Conservation (phyloP, 2,329 filamentous ascomycete species). For the Pseudonectria foliicola region DNA sequence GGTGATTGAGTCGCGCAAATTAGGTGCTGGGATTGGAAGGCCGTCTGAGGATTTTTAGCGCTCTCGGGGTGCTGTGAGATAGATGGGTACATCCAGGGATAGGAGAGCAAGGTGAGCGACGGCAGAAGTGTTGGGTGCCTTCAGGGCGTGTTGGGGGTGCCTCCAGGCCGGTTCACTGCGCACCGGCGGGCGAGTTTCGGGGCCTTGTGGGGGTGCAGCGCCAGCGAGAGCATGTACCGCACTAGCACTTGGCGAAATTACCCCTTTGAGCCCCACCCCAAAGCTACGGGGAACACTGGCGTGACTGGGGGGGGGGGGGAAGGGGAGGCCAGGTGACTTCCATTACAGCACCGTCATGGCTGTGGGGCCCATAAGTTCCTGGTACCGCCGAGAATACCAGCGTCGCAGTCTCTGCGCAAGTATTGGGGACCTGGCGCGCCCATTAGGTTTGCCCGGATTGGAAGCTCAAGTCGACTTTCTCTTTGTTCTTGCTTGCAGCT, state of each 20-base stretch:
- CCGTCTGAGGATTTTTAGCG: conserved; percentile 19
- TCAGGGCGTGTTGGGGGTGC: too few species aligned
- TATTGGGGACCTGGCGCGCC: too few species aligned
- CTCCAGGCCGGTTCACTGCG: too few species aligned
- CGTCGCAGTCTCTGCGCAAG: neutral
- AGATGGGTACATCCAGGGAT: conserved; percentile 17
- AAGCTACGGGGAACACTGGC: conserved; percentile 4
- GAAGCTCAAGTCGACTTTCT: too few species aligned
- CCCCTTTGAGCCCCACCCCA: conserved; percentile 13
- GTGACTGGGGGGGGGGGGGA: too few species aligned
- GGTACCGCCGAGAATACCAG: neutral
- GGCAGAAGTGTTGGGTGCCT: too few species aligned
- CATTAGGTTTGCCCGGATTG: too few species aligned
- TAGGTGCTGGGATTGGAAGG: conserved; percentile 20
- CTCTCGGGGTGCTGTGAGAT: conserved; percentile 17
- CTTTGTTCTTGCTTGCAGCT: too few species aligned
- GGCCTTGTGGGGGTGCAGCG: too few species aligned
- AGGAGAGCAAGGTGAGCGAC: too few species aligned
- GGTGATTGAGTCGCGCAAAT: conserved; percentile 21
- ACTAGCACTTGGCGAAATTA: conserved; percentile 11
- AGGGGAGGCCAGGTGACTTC: conserved; percentile 19
- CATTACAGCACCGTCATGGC: conserved; percentile 3
- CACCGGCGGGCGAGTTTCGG: too few species aligned
- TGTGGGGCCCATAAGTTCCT: conserved; percentile 2
- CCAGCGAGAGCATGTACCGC: neutral